phyloP scores from a whole-genome alignment of 768 basidiomycete genomes.

The Termitomyces sp. region DNA sequence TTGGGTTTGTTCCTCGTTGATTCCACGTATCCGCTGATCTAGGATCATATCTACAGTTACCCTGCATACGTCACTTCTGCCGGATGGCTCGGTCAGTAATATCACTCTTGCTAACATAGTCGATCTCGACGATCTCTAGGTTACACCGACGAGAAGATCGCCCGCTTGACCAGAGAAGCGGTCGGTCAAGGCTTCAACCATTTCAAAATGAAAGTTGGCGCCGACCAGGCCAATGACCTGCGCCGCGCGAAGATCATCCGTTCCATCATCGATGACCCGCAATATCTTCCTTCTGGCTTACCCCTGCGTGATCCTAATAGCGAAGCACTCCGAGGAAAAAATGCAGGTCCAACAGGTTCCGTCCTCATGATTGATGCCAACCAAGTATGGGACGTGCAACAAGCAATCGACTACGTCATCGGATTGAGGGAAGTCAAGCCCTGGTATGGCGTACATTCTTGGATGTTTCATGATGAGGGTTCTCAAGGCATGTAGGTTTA shows the following conservation, averaged over 20 bases:
- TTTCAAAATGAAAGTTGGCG: slow-evolving; percentile 99
- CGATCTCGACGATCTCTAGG: slow-evolving; percentile 31
- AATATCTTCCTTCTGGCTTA: slow-evolving; percentile 60
- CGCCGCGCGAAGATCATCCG: slow-evolving; percentile 87
- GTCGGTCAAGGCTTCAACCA: slow-evolving; percentile 89
- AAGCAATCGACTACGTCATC: slow-evolving; percentile 89
- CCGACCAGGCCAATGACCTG: slow-evolving; percentile 73
- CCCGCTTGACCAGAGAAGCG: slow-evolving; percentile 80
- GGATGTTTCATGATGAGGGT: background rate
- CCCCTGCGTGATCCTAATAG: slow-evolving; percentile 55
- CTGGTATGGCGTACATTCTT: slow-evolving; percentile 45
- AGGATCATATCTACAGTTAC: slow-evolving; percentile 47
- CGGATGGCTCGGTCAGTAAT: slow-evolving; percentile 72
- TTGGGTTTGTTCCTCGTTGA: slow-evolving; percentile 40
- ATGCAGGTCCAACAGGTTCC: slow-evolving; percentile 89
- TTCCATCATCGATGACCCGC: slow-evolving; percentile 91
- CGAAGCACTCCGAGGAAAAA: slow-evolving; percentile 74
- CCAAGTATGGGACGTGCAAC: slow-evolving; percentile 91
- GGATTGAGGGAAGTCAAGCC: slow-evolving; percentile 76
- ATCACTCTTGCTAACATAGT: background rate
- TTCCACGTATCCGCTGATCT: background rate
- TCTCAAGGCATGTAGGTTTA: slow-evolving; percentile 51
- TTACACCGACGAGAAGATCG: slow-evolving; percentile 90
- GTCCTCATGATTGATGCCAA: slow-evolving; percentile 98
- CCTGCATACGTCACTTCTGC: slow-evolving; percentile 93